These are phyloP conservation scores for Fusarium cyanostomum DNA, from an alignment of 2,329 filamentous ascomycete species.

Conservation along the genomic window DNA sequence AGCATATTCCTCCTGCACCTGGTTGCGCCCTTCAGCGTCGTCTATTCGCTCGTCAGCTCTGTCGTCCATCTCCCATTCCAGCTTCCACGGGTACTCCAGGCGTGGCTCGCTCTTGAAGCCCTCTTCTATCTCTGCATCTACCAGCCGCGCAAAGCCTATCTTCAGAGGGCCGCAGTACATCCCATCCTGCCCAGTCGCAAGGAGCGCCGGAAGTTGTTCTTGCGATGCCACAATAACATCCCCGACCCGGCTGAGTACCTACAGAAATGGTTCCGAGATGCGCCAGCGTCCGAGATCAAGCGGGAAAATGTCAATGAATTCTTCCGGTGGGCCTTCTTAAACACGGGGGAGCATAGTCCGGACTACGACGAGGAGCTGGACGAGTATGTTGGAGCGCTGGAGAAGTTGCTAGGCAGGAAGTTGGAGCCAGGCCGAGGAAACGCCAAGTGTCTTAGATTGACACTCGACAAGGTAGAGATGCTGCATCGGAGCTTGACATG, in stretches of 20 bases:
- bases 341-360: slow-evolving; percentile 53
- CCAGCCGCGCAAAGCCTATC: slow-evolving; percentile 59
- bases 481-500: slow-evolving; percentile 63
- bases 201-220: slow-evolving; percentile 60
- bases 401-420: slow-evolving; percentile 59
- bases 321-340: slow-evolving; percentile 68
- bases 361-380: slow-evolving; percentile 64
- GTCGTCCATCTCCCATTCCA: slow-evolving; percentile 40
- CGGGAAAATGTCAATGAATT: slow-evolving; percentile 69
- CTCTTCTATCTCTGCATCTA: slow-evolving; percentile 64
- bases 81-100: slow-evolving; percentile 49
- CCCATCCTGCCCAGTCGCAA: slow-evolving; percentile 55
- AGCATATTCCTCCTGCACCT: slow-evolving; percentile 59
- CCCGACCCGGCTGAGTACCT: slow-evolving; percentile 63
- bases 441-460: slow-evolving; percentile 63
- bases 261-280: slow-evolving; percentile 66
- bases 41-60: slow-evolving; percentile 52
- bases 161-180: slow-evolving; percentile 62
- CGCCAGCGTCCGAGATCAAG: slow-evolving; percentile 61
- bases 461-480: slow-evolving; percentile 66
- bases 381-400: slow-evolving; percentile 61
- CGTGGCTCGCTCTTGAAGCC: slow-evolving; percentile 60
- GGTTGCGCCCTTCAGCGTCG: slow-evolving; percentile 59
- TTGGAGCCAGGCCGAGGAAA: slow-evolving; percentile 62
- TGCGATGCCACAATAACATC: slow-evolving; percentile 60